Base-by-base conservation (phyloP, 768 basidiomycete species). In the Steccherinum ochraceum region DNA sequence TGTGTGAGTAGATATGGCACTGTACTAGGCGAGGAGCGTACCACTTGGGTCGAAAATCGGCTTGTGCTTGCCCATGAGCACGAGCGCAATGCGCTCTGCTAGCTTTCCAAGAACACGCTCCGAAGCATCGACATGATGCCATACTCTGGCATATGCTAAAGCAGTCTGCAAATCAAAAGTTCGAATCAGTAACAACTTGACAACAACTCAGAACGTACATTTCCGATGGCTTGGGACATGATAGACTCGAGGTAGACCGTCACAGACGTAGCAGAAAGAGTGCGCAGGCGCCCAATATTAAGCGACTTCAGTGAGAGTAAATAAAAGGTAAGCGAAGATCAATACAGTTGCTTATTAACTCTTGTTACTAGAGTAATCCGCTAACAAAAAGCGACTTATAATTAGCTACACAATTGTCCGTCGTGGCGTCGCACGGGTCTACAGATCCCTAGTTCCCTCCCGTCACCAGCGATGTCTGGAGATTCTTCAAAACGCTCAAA, bases 61-160 rank as follows among this genome's bases (percentile, higher is more conserved):
- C 64, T 98, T 99, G 68, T 98, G 93, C 71, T 98, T 99, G 63
- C 95, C 96, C 95, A 97, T 97, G 43, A 99, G 77, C 25, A 93
- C 93, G 52, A 91, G 79, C 2, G 96, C 95, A 59, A 99, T 96
- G 27, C 92, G 79, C 60, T 89, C 86, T 4, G 96, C 94, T 10
- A 98, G 79, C 74, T 94, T 92, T 64, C 96, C 96, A 16, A 98
- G 77, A n/a, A 93, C 74, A 35, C 94, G 83, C 59, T 90, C 89
- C 10, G 87, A 77, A 12, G 94, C 93, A 60, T 95, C 87, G 55
- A 93, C 91, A 55, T 90, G 89, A 65, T 97, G 93, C 96, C 95
- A 99, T 42, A 93, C 84, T 43, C 94, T 78, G n/a, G 91, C 87
- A 60, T 92, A 93, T 0, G 93, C 94, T 56, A 98, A 82, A 1